Evolutionary conservation across 208 protist species (phyloP), one percentile per base, ranked within the genome.

Genomic region (Leishmania gerbilli): DNA sequence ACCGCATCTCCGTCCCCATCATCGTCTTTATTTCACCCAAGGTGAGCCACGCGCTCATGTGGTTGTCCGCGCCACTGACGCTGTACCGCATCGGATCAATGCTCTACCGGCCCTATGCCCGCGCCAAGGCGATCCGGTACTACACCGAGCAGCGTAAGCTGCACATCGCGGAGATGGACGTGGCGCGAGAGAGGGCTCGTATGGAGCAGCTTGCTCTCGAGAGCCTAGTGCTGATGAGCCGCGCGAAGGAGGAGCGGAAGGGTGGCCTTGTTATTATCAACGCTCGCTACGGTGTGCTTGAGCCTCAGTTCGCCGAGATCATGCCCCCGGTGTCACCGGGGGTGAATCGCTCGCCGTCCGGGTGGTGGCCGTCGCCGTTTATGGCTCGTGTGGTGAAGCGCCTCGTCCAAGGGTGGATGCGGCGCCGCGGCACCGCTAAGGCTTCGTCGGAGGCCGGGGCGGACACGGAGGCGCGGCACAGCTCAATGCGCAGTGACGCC

Each of bases 261-360:
- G 89, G 89, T 56, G 95, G 95, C 0, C 89, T 98, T 21, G 92
- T 98, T 42, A 94, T 98, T 58, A 89, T 96, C 80, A 96, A 95
- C 82, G 95, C 93, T 0, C 89, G 87, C 75, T 98, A 97, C 87
- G 95, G 95, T 24, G 91, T 98, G 42, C 79, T 97, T 27, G 72
- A 88, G n/a, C 89, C 92, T 9, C 81, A 86, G 56, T 96, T 88
- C 78, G 82, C 82, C 15, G 89, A 96, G 77, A 78, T 85, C 42
- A 69, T 69, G 45, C 11, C 77, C 5, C 60, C 79, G 31, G 40
- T 69, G 45, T 1, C 77, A 11, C 60, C 79, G 24, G n/a, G 51
- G 53, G 64, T 42, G 31, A 77, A 74, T 19, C 9, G 45, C 53
- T 53, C 77, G 42, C 58, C 64, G 47, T 75, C 60, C 1, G 65